Conservation (phyloP, 352 stramenopile genomes). For the Elongisporangium prolatum region DNA sequence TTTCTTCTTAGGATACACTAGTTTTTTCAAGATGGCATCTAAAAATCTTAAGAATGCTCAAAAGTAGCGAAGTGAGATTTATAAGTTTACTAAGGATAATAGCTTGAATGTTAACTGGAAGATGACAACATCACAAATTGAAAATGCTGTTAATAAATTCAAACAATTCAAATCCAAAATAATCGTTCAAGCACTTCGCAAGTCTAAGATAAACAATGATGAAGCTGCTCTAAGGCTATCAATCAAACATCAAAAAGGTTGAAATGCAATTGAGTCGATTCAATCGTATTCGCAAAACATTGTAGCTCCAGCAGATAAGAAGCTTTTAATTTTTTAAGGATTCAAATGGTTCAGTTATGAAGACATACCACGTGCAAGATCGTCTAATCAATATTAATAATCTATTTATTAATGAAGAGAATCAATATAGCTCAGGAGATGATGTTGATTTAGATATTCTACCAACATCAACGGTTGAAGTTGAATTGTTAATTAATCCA, state of each 20-base stretch:
- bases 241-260: slow-evolving; percentile 9
- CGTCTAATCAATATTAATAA: slow-evolving; percentile 16
- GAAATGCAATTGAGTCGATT: slow-evolving; percentile 11
- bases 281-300: slow-evolving; percentile 18
- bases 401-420: slow-evolving; percentile 19
- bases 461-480: slow-evolving; percentile 9
- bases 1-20: too few relatives aligned
- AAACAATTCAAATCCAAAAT: slow-evolving; percentile 11
- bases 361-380: slow-evolving; percentile 17
- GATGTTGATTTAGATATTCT: slow-evolving; percentile 19
- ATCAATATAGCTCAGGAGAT: slow-evolving; percentile 19
- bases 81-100: slow-evolving; percentile 12
- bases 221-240: too few relatives aligned
- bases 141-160: slow-evolving; percentile 13
- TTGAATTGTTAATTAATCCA: slow-evolving; percentile 18
- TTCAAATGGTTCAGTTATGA: slow-evolving; percentile 10
- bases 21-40: too few relatives aligned
- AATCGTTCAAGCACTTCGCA: slow-evolving; percentile 8
- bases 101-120: slow-evolving; percentile 10
- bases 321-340: slow-evolving; percentile 16
- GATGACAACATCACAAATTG: slow-evolving; percentile 7
- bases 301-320: slow-evolving; percentile 15
- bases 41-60: slow-evolving; percentile 5
- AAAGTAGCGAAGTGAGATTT: slow-evolving; percentile 8
- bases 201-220: too few relatives aligned